phyloP scores from a whole-genome alignment of 352 stramenopile genomes.

The Phytopythium boreale region DNA sequence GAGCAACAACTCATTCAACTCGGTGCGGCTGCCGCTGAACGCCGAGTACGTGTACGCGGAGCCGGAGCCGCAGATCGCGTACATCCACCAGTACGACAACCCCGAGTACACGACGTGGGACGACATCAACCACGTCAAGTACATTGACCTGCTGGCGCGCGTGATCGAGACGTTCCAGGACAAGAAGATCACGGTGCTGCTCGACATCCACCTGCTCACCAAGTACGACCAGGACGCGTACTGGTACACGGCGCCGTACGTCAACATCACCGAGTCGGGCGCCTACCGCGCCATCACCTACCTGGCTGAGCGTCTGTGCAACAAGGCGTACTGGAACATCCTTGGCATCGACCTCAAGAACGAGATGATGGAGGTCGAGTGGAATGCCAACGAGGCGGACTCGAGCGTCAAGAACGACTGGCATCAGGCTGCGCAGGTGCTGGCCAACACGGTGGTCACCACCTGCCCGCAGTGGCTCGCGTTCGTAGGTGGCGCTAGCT shows the following conservation, averaged over 20 bases:
- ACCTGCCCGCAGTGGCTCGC: conserved; percentile 63
- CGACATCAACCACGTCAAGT: conserved; percentile 41
- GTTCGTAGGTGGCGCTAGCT: conserved; percentile 55
- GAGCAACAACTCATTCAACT: conserved; percentile 61
- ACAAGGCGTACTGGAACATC: conserved; percentile 60
- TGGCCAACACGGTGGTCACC: conserved; percentile 41
- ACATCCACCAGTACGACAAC: conserved; percentile 64
- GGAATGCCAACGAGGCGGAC: conserved; percentile 22
- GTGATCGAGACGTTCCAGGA: conserved; percentile 56
- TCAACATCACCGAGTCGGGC: conserved; percentile 38
- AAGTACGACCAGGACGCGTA: conserved; percentile 53
- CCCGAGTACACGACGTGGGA: conserved; percentile 49
- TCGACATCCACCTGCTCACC: conserved; percentile 56
- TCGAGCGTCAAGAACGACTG: conserved; percentile 34
- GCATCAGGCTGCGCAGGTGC: conserved; percentile 28
- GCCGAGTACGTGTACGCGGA: conserved; percentile 45
- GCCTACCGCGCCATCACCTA: conserved; percentile 45
- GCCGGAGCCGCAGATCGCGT: conserved; percentile 37
- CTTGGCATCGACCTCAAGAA: conserved; percentile 71
- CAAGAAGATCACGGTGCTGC: conserved; percentile 42
- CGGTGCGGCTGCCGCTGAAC: conserved; percentile 53
- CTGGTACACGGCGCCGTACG: conserved; percentile 61
- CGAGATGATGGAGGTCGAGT: conserved; percentile 40
- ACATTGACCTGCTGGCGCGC: conserved; percentile 54
- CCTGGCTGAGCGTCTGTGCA: conserved; percentile 46